Conservation (phyloP, 352 stramenopile genomes). For the Hyaloperonospora brassicae region DNA sequence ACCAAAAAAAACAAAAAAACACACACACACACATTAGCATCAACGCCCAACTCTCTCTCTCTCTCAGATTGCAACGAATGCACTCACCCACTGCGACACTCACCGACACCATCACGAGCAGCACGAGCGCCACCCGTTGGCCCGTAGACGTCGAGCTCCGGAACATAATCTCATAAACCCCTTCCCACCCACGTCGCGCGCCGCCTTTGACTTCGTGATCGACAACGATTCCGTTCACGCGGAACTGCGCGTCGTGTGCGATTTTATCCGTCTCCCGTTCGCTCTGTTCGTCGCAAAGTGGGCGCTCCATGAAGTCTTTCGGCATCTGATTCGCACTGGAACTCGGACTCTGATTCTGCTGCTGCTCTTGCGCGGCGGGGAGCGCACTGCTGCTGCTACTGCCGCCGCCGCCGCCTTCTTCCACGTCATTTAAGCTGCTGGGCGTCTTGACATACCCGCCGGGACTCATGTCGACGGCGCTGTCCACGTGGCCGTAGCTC, state of each 20-base stretch:
- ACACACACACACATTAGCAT: slow-evolving; percentile 3
- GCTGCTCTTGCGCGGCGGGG: slow-evolving; percentile 8
- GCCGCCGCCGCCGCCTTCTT: slow-evolving; percentile 20
- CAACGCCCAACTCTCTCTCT: background rate
- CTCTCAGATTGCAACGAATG: background rate
- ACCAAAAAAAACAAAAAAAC: background rate
- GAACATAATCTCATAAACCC: slow-evolving; percentile 67
- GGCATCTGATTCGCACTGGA: no score
- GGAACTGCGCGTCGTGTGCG: slow-evolving; percentile 40
- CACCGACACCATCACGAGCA: slow-evolving; percentile 65
- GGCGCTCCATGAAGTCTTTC: no score
- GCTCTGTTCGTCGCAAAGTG: background rate
- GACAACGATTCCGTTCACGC: slow-evolving; percentile 70
- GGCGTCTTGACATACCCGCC: slow-evolving; percentile 26
- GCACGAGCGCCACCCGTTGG: slow-evolving; percentile 44
- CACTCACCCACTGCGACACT: slow-evolving; percentile 44
- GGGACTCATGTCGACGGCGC: slow-evolving; percentile 37
- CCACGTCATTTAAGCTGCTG: slow-evolving; percentile 26
- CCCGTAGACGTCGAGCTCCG: slow-evolving; percentile 50
- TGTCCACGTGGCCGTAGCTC: slow-evolving; percentile 40
- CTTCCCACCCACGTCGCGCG: slow-evolving; percentile 36
- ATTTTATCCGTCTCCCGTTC: slow-evolving; percentile 16
- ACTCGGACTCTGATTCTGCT: slow-evolving; percentile 7
- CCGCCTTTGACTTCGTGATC: slow-evolving; percentile 65
- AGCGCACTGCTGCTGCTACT: slow-evolving; percentile 10